Evolutionary conservation across 2,329 filamentous ascomycete genomes (phyloP).

Genomic region (Pyrenochaeta sp.): DNA sequence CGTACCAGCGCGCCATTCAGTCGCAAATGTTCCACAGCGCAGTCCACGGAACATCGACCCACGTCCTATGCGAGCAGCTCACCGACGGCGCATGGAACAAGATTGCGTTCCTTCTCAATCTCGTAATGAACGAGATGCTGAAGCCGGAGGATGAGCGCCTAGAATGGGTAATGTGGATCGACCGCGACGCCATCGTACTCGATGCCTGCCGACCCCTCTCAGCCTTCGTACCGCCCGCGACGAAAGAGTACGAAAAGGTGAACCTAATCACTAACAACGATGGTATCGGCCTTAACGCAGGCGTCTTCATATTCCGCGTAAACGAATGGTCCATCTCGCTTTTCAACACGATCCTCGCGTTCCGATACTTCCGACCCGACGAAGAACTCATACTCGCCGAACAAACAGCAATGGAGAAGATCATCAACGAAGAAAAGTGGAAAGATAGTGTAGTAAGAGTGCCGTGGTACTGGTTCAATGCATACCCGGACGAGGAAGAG

Average conservation of each 20-base stretch:
- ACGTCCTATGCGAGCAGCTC: constrained; percentile 53
- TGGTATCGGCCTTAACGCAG: constrained; percentile 53
- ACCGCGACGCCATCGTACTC: constrained; percentile 55
- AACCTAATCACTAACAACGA: constrained; percentile 52
- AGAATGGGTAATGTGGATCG: constrained; percentile 56
- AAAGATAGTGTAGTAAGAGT: constrained; percentile 41
- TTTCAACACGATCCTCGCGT: constrained; percentile 51
- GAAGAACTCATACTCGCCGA: constrained; percentile 47
- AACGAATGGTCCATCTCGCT: constrained; percentile 50
- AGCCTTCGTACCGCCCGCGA: constrained; percentile 47
- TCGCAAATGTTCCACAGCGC: constrained; percentile 54
- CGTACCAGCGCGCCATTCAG: constrained; percentile 53
- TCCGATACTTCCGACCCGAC: constrained; percentile 49
- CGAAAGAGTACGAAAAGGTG: constrained; percentile 19
- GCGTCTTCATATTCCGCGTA: constrained; percentile 53
- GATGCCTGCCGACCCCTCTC: constrained; percentile 53
- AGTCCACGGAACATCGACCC: constrained; percentile 52
- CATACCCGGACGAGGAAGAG: constrained; percentile 46
- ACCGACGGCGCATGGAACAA: constrained; percentile 57
- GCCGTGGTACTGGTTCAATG: constrained; percentile 57
- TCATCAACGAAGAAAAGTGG: constrained; percentile 47
- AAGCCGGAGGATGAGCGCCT: constrained; percentile 51
- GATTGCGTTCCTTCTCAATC: constrained; percentile 54
- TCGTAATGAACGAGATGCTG: constrained; percentile 46
- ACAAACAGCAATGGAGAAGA: constrained; percentile 52